These are phyloP conservation scores for Smallanthus sonchifolius DNA, from an alignment of 129 eudicot genomes.

Conservation along the genomic window DNA sequence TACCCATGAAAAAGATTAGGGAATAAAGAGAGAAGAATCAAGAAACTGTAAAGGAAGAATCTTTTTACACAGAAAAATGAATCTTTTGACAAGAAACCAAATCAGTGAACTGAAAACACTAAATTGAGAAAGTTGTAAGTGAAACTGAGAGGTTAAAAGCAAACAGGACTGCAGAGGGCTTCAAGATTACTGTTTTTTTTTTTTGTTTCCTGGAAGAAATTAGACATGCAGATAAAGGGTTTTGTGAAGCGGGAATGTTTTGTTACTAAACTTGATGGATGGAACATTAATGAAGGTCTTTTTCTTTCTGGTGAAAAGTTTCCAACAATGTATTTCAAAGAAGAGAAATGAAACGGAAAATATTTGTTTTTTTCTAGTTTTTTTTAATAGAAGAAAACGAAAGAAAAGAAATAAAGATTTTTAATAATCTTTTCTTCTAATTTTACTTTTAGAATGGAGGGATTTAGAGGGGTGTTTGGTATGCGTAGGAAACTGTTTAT, in stretches of 20 bases:
- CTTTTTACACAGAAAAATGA: constrained; percentile 14
- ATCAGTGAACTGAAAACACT: background rate
- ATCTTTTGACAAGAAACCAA: constrained; percentile 11
- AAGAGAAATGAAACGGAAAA: too few species aligned
- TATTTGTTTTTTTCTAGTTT: too few species aligned
- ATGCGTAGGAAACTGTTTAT: too few species aligned
- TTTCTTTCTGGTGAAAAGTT: background rate
- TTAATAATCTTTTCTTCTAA: too few species aligned
- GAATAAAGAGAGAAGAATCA: constrained; percentile 22
- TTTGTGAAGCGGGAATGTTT: constrained; percentile 33
- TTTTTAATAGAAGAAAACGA: too few species aligned
- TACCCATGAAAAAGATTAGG: constrained; percentile 11
- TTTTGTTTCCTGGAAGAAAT: background rate
- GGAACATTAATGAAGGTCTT: constrained; percentile 2
- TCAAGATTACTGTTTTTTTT: constrained; percentile 1
- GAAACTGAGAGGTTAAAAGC: background rate
- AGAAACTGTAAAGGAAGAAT: constrained; percentile 14
- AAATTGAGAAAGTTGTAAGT: background rate
- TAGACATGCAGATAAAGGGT: background rate
- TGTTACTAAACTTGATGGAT: background rate
- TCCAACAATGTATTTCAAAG: too few species aligned
- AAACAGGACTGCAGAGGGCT: background rate
- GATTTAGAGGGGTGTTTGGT: too few species aligned
- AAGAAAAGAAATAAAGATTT: too few species aligned
- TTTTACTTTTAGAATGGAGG: too few species aligned